phyloP scores from a whole-genome alignment of 2,329 filamentous ascomycete species.

The Venturia asperata region DNA sequence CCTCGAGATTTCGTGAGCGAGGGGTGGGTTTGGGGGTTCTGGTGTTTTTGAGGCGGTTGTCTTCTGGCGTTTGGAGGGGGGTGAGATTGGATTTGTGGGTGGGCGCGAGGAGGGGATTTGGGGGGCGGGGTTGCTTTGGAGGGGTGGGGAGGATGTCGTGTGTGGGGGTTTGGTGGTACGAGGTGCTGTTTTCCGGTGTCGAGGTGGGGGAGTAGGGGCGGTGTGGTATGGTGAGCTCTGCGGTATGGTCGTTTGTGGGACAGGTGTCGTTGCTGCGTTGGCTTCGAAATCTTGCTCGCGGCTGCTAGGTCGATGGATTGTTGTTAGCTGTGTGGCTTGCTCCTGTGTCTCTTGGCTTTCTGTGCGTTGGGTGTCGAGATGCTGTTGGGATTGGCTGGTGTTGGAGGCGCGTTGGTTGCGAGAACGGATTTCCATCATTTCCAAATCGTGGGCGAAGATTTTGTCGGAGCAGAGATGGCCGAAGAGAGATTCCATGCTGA shows the following conservation, averaged over 20 bases:
- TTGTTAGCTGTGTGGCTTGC: not conserved
- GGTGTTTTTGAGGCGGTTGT: not conserved
- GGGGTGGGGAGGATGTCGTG: not conserved
- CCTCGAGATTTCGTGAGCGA: not conserved
- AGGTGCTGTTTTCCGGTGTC: not conserved
- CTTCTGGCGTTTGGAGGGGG: not conserved
- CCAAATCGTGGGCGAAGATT: conserved; percentile 16
- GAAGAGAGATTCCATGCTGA: conserved; percentile 64
- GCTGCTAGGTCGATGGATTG: not conserved
- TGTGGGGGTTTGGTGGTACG: not conserved
- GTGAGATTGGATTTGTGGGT: not conserved
- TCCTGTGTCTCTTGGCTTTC: not conserved
- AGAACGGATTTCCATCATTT: conserved; percentile 13
- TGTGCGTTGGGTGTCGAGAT: conserved; percentile 3
- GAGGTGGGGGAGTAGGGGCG: not conserved
- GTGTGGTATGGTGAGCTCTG: conserved; percentile 2
- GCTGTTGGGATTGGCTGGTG: not conserved
- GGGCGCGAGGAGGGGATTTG: not conserved
- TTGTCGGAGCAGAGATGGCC: conserved; percentile 42
- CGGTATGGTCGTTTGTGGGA: not conserved
- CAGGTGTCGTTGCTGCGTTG: not conserved
- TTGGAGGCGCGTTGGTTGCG: not conserved
- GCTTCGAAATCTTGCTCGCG: not conserved
- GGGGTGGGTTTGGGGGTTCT: not conserved
- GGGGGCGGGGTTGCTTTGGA: not conserved